A percentile compares a stretch with the other conserved stretches of the same genome.
Conservation (phyloP, 257 asterid species). For the Fraxinus pennsylvanica region DNA sequence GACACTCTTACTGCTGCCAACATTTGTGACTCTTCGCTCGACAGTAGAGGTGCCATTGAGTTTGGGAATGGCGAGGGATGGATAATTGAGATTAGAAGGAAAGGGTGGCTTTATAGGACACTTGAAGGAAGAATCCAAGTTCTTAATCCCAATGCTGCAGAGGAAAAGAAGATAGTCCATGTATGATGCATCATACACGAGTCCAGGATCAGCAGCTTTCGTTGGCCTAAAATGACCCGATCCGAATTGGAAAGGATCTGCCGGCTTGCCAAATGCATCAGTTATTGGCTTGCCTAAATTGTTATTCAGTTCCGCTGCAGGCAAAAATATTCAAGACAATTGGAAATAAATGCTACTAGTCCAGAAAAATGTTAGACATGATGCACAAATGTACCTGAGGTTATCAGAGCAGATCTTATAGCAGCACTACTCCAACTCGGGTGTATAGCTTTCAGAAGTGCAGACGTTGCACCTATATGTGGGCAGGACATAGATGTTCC, state of each 20-base stretch:
- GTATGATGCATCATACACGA: slow-evolving; percentile 75
- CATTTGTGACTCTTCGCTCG: slow-evolving; percentile 68
- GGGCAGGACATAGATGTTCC: slow-evolving; percentile 99
- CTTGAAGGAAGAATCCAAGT: slow-evolving; percentile 42
- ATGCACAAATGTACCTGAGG: slow-evolving; percentile 52
- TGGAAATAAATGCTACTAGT: not conserved
- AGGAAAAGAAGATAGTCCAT: slow-evolving; percentile 69
- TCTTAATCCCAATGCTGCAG: slow-evolving; percentile 44
- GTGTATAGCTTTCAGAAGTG: slow-evolving; percentile 79
- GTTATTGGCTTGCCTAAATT: slow-evolving; percentile 51
- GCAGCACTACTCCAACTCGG: slow-evolving; percentile 93
- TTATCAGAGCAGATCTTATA: slow-evolving; percentile 81
- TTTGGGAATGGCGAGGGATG: slow-evolving; percentile 70
- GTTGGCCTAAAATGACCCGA: slow-evolving; percentile 85
- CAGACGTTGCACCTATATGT: slow-evolving; percentile 71
- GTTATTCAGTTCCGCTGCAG: slow-evolving; percentile 63
- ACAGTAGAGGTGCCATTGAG: slow-evolving; percentile 48
- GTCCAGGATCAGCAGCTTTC: slow-evolving; percentile 89
- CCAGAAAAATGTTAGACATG: not conserved
- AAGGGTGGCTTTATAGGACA: slow-evolving; percentile 57
- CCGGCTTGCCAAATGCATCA: slow-evolving; percentile 60
- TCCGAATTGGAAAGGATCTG: slow-evolving; percentile 86
- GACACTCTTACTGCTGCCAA: slow-evolving; percentile 52
- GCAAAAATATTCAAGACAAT: not conserved
- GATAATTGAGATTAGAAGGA: slow-evolving; percentile 61